phyloP scores from a whole-genome alignment of 306 rosid genomes.

The Dicorynia guianensis region DNA sequence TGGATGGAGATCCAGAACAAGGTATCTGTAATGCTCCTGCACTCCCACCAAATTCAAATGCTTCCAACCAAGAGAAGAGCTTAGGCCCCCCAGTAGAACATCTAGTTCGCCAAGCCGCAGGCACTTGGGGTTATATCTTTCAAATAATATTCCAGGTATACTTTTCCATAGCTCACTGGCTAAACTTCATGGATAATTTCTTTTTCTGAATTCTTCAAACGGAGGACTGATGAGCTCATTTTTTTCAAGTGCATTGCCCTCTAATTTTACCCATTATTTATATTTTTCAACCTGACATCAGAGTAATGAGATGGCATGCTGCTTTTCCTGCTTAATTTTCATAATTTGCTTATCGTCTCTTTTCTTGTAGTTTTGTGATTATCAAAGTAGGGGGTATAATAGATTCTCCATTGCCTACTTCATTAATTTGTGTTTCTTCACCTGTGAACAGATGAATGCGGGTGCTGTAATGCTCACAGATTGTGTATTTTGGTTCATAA shows the following conservation, averaged over 20 bases:
- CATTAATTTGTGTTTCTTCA: slow-evolving; percentile 28
- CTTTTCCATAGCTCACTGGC: slow-evolving; percentile 6
- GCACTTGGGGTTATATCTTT: slow-evolving; percentile 77
- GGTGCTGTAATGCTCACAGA: slow-evolving; percentile 96
- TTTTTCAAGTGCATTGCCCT: neutral
- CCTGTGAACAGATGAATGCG: slow-evolving; percentile 81
- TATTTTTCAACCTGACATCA: neutral
- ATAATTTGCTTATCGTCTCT: slow-evolving; percentile 2
- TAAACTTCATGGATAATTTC: slow-evolving; percentile 3
- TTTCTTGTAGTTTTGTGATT: neutral
- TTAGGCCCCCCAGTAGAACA: slow-evolving; percentile 41
- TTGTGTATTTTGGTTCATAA: slow-evolving; percentile 87
- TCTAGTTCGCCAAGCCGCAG: slow-evolving; percentile 68
- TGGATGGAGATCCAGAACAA: slow-evolving; percentile 77
- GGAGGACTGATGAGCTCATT: slow-evolving; percentile 2
- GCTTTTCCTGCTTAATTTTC: slow-evolving; percentile 6
- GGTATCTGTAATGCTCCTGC: slow-evolving; percentile 53
- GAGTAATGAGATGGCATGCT: slow-evolving; percentile 13
- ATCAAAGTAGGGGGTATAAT: neutral
- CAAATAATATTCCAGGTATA: slow-evolving; percentile 91
- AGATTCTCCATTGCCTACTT: slow-evolving; percentile 17
- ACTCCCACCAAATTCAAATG: slow-evolving; percentile 39
- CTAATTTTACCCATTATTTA: neutral
- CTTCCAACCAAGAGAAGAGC: slow-evolving; percentile 50
- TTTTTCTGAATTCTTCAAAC: slow-evolving; percentile 9